phyloP scores from a whole-genome alignment of 2,329 filamentous ascomycete genomes.

The Stagonosporopsis cucurbitacearum region DNA sequence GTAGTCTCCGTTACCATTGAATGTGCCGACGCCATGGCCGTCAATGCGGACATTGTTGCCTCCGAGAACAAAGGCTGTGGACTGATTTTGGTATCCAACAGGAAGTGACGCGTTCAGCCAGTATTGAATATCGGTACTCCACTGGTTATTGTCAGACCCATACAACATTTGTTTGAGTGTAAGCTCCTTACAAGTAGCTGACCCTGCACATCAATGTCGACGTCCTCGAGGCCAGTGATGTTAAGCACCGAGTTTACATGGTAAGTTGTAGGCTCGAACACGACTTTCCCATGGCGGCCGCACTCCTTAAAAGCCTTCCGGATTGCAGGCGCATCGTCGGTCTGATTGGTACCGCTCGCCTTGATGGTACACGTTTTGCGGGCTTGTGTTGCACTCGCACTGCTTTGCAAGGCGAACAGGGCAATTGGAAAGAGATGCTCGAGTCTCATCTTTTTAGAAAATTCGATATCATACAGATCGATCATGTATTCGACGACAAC shows the following conservation, averaged over 20 bases:
- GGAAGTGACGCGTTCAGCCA: conserved; percentile 39
- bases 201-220: conserved; percentile 36
- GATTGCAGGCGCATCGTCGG: conserved; percentile 39
- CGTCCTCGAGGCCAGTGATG: conserved; percentile 31
- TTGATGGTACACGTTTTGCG: conserved; percentile 26
- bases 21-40: conserved; percentile 59
- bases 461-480: neutral
- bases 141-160: conserved; percentile 15
- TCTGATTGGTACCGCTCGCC: conserved; percentile 26
- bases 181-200: conserved; percentile 25
- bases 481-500: too few relatives aligned
- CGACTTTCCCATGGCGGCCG: conserved; percentile 26
- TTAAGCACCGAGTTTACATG: conserved; percentile 33
- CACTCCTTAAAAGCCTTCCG: conserved; percentile 33
- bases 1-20: conserved; percentile 66
- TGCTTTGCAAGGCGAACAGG: neutral
- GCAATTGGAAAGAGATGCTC: neutral
- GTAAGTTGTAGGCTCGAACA: conserved; percentile 34
- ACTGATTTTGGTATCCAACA: conserved; percentile 45
- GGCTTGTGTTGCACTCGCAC: neutral
- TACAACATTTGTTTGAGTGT: neutral
- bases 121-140: conserved; percentile 35
- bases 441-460: conserved; percentile 2
- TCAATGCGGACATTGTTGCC: conserved; percentile 59
- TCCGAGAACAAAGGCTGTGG: conserved; percentile 48